Conservation (phyloP, 2,329 filamentous ascomycete species). For the Paraconiothyrium sp. region DNA sequence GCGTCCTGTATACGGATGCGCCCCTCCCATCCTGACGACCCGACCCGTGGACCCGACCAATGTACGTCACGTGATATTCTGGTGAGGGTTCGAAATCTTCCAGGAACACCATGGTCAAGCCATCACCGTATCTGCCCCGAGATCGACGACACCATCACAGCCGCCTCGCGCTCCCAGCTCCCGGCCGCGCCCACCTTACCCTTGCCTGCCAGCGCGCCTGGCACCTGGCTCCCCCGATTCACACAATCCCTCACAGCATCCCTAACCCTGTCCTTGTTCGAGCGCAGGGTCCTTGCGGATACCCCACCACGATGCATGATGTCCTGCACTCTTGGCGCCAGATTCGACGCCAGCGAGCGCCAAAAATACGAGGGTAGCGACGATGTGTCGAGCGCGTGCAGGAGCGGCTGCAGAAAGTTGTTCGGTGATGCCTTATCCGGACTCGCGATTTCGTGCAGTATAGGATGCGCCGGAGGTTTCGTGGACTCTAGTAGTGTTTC, state of each 20-base stretch:
- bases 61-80: too few relatives aligned
- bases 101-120: constrained; percentile 19
- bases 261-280: constrained; percentile 77
- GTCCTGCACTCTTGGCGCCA: constrained; percentile 82
- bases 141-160: constrained; percentile 92
- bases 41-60: too few relatives aligned
- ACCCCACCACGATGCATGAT: constrained; percentile 85
- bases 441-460: constrained; percentile 57
- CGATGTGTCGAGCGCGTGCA: constrained; percentile 83
- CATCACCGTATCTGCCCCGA: constrained; percentile 58
- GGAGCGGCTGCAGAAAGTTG: constrained; percentile 75
- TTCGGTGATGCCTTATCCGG: constrained; percentile 24
- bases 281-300: constrained; percentile 79
- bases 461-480: constrained; percentile 74
- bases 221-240: constrained; percentile 75
- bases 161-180: constrained; percentile 88
- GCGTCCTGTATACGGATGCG: background rate
- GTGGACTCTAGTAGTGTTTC: constrained; percentile 78
- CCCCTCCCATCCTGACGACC: too few relatives aligned
- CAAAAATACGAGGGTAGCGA: constrained; percentile 93
- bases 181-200: constrained; percentile 57
- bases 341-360: constrained; percentile 82
- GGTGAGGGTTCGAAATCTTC: too few relatives aligned
- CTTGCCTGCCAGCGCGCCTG: constrained; percentile 61
- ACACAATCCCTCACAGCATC: constrained; percentile 87